Evolutionary conservation across 495 filamentous ascomycete genomes (phyloP).

Genomic region (Penicillium manginii): DNA sequence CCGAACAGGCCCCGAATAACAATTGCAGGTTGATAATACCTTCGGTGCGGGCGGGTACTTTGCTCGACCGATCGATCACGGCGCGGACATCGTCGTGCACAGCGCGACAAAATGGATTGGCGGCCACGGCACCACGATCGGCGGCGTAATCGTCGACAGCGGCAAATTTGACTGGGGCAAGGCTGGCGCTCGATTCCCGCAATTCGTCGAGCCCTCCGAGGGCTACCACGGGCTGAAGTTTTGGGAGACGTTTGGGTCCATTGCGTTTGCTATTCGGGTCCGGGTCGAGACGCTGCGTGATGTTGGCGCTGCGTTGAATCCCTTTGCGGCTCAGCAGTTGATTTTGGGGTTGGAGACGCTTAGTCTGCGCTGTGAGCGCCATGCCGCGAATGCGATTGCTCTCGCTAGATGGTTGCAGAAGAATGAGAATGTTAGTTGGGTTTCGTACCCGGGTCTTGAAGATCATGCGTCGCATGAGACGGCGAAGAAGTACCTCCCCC

Average conservation of each 20-base stretch:
- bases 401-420: slow-evolving; percentile 84
- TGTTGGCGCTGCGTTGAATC: slow-evolving; percentile 81
- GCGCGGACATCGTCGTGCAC: slow-evolving; percentile 93
- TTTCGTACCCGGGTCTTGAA: slow-evolving; percentile 89
- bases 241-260: slow-evolving; percentile 91
- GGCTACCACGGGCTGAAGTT: slow-evolving; percentile 98
- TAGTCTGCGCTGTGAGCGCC: slow-evolving; percentile 81
- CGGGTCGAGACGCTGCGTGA: slow-evolving; percentile 90
- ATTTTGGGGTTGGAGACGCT: slow-evolving; percentile 90
- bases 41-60: slow-evolving; percentile 97
- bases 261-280: slow-evolving; percentile 81
- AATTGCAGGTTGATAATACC: slow-evolving; percentile 86
- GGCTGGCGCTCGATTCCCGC: slow-evolving; percentile 84
- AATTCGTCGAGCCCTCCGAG: slow-evolving; percentile 87
- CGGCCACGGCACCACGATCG: slow-evolving; percentile 95
- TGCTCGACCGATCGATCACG: slow-evolving; percentile 85
- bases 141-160: slow-evolving; percentile 84
- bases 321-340: slow-evolving; percentile 94
- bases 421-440: slow-evolving; percentile 87
- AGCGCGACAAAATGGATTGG: slow-evolving; percentile 99
- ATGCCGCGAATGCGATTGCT: slow-evolving; percentile 81
- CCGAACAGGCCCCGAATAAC: background rate
- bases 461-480: slow-evolving; percentile 77
- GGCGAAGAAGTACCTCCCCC: slow-evolving; percentile 87
- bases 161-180: slow-evolving; percentile 98